Evolutionary conservation across 2,329 filamentous ascomycete species (phyloP), one percentile per base, ranked within the genome.

Genomic region (Botrytis fragariae): DNA sequence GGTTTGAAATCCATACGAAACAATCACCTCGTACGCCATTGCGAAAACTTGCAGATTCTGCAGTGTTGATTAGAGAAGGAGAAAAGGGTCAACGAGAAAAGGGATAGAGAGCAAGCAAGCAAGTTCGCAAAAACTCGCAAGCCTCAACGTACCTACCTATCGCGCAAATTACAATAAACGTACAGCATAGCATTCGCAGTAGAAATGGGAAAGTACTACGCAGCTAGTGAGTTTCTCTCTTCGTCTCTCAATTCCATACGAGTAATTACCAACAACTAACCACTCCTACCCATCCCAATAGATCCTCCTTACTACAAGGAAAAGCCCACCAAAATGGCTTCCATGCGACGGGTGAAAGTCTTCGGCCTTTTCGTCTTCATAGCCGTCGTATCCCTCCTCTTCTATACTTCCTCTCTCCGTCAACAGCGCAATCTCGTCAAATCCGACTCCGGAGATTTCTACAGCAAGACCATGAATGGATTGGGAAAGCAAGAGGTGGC

Each of bases 321-420:
- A 48, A 73, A 69, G 48, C 18, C 71, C 29, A 42, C 71, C 64
- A 76, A 73, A 72, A 94, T 94, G 92, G 88, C 90, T 79, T 92
- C 91, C 32, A 85, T 87, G 78, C 90, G 93, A 76, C 90, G 93
- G 78, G 80, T 93, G 78, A 90, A 91, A 80, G 84, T 92, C 77
- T 84, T 94, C 72, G 84, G 89, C 76, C 84, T 95, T 79, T 85
- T 91, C 73, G 85, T 90, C 72, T 77, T 94, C 77, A 85, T 90
- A 76, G 85, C 88, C 74, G 83, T 95, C 74, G 83, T 95, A 77
- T 86, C 91, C 63, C 84, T 92, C 72, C 85, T 97, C 77, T 94
- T 95, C 84, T 91, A 93, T 81, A 91, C 91, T 32, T 87, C 87
- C n/a, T 86, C 86, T 67, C 84, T 88, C 70, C 86, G 87, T 73